These are phyloP conservation scores for Hymenoscyphus repandus DNA, from an alignment of 2,329 filamentous ascomycete genomes.

Conservation along the genomic window DNA sequence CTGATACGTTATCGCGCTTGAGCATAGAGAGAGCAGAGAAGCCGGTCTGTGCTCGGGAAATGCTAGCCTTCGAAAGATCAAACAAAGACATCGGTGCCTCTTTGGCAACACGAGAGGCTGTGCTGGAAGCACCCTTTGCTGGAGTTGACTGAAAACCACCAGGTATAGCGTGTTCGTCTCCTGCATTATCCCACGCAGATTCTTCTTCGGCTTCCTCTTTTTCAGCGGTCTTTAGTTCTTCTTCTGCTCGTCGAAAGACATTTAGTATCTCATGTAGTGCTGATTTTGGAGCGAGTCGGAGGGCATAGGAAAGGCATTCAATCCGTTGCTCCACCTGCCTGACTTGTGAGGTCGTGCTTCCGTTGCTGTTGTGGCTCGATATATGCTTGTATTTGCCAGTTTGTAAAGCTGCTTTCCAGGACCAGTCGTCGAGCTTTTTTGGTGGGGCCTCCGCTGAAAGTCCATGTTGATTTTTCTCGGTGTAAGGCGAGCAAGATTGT, in stretches of 20 bases:
- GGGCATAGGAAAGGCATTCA: constrained; percentile 70
- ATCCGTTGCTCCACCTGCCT: constrained; percentile 75
- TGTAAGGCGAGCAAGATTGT: constrained; percentile 17
- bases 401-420: constrained; percentile 73
- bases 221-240: constrained; percentile 64
- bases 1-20: constrained; percentile 18
- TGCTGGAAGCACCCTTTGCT: constrained; percentile 30
- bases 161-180: constrained; percentile 45
- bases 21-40: constrained; percentile 45
- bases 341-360: constrained; percentile 55
- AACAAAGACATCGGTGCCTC: constrained; percentile 62
- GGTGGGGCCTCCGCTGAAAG: constrained; percentile 23
- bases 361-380: constrained; percentile 52
- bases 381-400: constrained; percentile 65
- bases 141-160: constrained; percentile 44
- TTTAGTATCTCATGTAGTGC: constrained; percentile 71
- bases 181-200: constrained; percentile 63
- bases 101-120: constrained; percentile 36
- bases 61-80: constrained; percentile 57
- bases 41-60: constrained; percentile 53
- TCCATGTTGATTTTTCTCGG: constrained; percentile 17
- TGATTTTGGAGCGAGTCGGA: constrained; percentile 65
- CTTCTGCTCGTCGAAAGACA: constrained; percentile 71
- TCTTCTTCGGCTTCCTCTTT: constrained; percentile 64
- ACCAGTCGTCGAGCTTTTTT: constrained; percentile 53